A percentile compares a stretch with the other conserved stretches of the same genome.
phyloP scores from a whole-genome alignment of 805 yeast species.

The Candida oleophila region DNA sequence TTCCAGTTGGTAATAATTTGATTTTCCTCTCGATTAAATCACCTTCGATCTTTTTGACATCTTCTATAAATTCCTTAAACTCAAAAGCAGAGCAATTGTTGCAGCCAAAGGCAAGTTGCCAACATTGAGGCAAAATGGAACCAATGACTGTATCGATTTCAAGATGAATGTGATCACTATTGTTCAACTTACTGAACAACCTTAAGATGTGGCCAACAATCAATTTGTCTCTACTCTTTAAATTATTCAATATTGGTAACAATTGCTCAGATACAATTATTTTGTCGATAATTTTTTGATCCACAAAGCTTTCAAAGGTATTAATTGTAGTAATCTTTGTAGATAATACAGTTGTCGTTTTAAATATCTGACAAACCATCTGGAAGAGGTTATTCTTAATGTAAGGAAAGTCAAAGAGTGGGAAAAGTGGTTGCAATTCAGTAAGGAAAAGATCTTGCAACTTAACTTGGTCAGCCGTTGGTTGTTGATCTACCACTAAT shows the following conservation, averaged over 20 bases:
- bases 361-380: slow-evolving; percentile 65
- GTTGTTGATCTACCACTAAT: slow-evolving; percentile 14
- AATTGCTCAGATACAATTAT: slow-evolving; percentile 72
- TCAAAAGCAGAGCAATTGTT: slow-evolving; percentile 35
- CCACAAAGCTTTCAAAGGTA: slow-evolving; percentile 58
- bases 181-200: slow-evolving; percentile 52
- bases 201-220: slow-evolving; percentile 50
- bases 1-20: slow-evolving; percentile 14
- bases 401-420: slow-evolving; percentile 60
- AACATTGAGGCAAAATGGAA: slow-evolving; percentile 29
- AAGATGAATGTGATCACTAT: slow-evolving; percentile 31
- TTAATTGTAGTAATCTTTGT: slow-evolving; percentile 70
- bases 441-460: slow-evolving; percentile 55
- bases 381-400: slow-evolving; percentile 79
- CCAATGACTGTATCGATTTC: slow-evolving; percentile 30
- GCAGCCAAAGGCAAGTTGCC: slow-evolving; percentile 36
- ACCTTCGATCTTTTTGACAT: slow-evolving; percentile 21
- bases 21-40: slow-evolving; percentile 19
- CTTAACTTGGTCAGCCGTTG: slow-evolving; percentile 26
- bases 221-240: slow-evolving; percentile 74
- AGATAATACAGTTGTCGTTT: slow-evolving; percentile 79
- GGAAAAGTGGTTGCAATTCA: slow-evolving; percentile 40
- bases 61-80: slow-evolving; percentile 26
- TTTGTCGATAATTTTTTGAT: slow-evolving; percentile 63
- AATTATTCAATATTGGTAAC: slow-evolving; percentile 70